Percentiles rank a stretch among this genome's conserved stretches.
phyloP scores from a whole-genome alignment of 495 filamentous ascomycete species.

The Cudoniella acicularis region DNA sequence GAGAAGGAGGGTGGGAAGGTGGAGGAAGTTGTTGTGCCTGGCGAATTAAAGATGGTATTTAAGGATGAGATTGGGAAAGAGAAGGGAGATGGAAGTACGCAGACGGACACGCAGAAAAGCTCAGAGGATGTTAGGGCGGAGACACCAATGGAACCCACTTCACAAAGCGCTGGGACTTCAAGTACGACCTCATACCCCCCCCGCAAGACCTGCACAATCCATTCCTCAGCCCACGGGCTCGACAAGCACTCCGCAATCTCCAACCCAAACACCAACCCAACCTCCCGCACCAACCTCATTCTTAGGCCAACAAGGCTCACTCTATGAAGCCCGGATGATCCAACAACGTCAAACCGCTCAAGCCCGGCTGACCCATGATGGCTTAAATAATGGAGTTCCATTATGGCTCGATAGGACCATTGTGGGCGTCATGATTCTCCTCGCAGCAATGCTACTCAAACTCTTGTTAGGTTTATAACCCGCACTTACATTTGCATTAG shows the following conservation, averaged over 20 bases:
- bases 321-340: too few relatives aligned
- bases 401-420: slow-evolving; percentile 61
- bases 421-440: slow-evolving; percentile 43
- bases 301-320: neutral
- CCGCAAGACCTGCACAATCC: slow-evolving; percentile 28
- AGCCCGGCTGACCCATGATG: neutral
- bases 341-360: too few relatives aligned
- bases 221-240: slow-evolving; percentile 28
- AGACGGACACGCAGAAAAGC: too few relatives aligned
- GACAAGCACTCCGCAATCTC: neutral
- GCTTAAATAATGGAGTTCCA: slow-evolving; percentile 39
- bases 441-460: slow-evolving; percentile 51
- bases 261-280: slow-evolving; percentile 2
- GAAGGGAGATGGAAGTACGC: neutral
- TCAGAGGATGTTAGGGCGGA: slow-evolving; percentile 23
- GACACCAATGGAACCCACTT: slow-evolving; percentile 40
- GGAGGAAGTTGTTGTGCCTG: slow-evolving; percentile 44
- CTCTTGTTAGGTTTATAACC: slow-evolving; percentile 26
- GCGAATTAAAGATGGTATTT: slow-evolving; percentile 55
- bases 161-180: slow-evolving; percentile 35
- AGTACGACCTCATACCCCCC: slow-evolving; percentile 29
- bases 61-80: slow-evolving; percentile 47
- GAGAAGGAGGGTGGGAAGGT: slow-evolving; percentile 38
- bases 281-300: neutral
- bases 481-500: too few relatives aligned